A percentile compares a stretch with the other conserved stretches of the same genome.
Evolutionary conservation across 2,329 filamentous ascomycete genomes (phyloP).

Genomic region (Monilinia vaccinii-corymbosi): DNA sequence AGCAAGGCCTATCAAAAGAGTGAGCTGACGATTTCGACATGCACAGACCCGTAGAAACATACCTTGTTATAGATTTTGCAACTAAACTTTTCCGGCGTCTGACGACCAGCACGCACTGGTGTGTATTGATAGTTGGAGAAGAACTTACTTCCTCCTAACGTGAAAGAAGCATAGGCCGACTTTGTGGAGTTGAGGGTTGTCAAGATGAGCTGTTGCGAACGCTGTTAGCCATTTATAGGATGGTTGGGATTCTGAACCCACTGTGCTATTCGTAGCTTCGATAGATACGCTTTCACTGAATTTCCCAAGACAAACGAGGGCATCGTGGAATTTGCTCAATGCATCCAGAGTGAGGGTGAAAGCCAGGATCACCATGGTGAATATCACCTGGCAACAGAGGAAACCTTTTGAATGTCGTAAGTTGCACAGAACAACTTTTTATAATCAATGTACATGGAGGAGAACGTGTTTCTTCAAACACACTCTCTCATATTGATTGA

Average conservation of each 20-base stretch:
- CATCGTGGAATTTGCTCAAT: slow-evolving; percentile 61
- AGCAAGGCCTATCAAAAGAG: slow-evolving; percentile 47
- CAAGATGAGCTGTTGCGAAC: slow-evolving; percentile 56
- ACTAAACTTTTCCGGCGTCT: slow-evolving; percentile 47
- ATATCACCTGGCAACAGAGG: not conserved
- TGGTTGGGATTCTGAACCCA: slow-evolving; percentile 7
- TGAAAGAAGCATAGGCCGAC: slow-evolving; percentile 68
- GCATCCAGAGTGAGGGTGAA: slow-evolving; percentile 70
- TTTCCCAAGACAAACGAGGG: slow-evolving; percentile 64
- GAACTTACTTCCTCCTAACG: slow-evolving; percentile 57
- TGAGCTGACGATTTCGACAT: not conserved
- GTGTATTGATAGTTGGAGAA: slow-evolving; percentile 65
- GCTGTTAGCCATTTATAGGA: slow-evolving; percentile 7
- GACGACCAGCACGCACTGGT: slow-evolving; percentile 29
- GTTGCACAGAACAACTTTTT: not conserved
- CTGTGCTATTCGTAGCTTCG: slow-evolving; percentile 36
- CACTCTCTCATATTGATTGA: not conserved
- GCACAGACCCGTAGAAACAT: not conserved
- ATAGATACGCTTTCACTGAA: slow-evolving; percentile 73
- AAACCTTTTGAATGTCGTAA: too few relatives aligned
- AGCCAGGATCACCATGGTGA: slow-evolving; percentile 52
- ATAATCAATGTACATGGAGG: not conserved
- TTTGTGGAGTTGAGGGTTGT: slow-evolving; percentile 73
- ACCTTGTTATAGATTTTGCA: slow-evolving; percentile 69
- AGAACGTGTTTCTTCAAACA: not conserved